phyloP scores from a whole-genome alignment of 192 early-diverging fungal species.

The Coemansia asiatica region DNA sequence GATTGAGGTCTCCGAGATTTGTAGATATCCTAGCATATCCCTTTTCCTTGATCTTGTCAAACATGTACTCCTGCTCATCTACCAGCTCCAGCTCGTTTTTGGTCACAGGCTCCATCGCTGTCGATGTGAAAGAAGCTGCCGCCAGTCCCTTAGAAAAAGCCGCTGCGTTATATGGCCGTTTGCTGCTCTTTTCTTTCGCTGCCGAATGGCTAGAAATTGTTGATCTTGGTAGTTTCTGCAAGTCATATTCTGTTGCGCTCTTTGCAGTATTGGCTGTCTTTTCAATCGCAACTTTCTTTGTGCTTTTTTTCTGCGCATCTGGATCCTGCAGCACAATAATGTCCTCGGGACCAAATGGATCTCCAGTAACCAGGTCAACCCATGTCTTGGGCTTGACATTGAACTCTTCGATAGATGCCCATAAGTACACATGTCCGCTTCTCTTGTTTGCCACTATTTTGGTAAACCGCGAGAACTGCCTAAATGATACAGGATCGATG shows the following conservation, averaged over 20 bases:
- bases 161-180: constrained; percentile 74
- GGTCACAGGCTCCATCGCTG: constrained; percentile 71
- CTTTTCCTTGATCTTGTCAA: constrained; percentile 76
- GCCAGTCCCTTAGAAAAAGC: constrained; percentile 77
- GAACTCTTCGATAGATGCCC: constrained; percentile 80
- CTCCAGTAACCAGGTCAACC: constrained; percentile 84
- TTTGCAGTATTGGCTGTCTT: constrained; percentile 11
- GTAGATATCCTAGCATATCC: constrained; percentile 78
- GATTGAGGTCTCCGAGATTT: constrained; percentile 57
- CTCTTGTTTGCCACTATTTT: constrained; percentile 85
- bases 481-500: constrained; percentile 88
- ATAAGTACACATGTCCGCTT: constrained; percentile 87
- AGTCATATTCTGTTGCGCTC: background rate
- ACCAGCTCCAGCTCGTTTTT: constrained; percentile 68
- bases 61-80: constrained; percentile 88
- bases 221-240: constrained; percentile 5
- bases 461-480: constrained; percentile 77
- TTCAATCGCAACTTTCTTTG: constrained; percentile 6
- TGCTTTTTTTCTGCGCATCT: constrained; percentile 25
- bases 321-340: constrained; percentile 84
- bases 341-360: constrained; percentile 82
- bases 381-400: constrained; percentile 84
- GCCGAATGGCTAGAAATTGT: constrained; percentile 9
- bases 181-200: constrained; percentile 49
- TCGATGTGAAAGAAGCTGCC: constrained; percentile 85